phyloP scores from a whole-genome alignment of 1,284 basidiomycete genomes.

The Exobasidium cylindrosporum region DNA sequence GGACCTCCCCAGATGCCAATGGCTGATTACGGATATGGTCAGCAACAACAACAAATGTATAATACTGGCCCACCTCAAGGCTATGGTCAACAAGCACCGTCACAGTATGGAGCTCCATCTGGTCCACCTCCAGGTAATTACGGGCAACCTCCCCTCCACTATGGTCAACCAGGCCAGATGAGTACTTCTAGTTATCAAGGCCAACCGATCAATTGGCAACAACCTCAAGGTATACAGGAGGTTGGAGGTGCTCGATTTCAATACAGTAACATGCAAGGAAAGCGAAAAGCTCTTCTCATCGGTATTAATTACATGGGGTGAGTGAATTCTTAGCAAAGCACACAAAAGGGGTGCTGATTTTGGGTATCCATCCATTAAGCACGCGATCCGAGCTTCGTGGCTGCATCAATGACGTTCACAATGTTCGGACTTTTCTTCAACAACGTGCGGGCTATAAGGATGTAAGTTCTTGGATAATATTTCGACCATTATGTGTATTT shows the following conservation, averaged over 20 bases:
- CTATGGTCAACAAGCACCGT: conserved; percentile 17
- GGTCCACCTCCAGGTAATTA: background rate
- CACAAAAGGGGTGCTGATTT: no score
- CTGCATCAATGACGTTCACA: conserved; percentile 54
- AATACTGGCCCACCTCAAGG: conserved; percentile 17
- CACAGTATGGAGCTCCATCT: conserved; percentile 8
- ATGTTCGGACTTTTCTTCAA: conserved; percentile 50
- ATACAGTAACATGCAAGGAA: conserved; percentile 51
- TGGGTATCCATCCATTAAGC: no score
- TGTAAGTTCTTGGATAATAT: background rate
- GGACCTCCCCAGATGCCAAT: conserved; percentile 7
- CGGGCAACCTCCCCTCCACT: conserved; percentile 21
- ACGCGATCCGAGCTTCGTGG: conserved; percentile 46
- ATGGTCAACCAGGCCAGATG: conserved; percentile 24
- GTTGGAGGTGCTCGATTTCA: conserved; percentile 44
- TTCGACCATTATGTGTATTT: no score
- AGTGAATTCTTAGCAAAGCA: no score
- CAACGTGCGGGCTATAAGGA: conserved; percentile 31
- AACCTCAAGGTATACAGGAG: conserved; percentile 43
- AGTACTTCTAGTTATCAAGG: conserved; percentile 45
- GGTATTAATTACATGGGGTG: conserved; percentile 53
- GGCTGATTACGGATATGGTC: conserved; percentile 2
- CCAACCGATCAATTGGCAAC: conserved; percentile 32
- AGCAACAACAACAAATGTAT: background rate
- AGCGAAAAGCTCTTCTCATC: conserved; percentile 53